Percentiles rank a stretch among this genome's conserved stretches.
These are phyloP conservation scores for Vanrija sp. DNA, from an alignment of 1,284 basidiomycete genomes.

Conservation along the genomic window DNA sequence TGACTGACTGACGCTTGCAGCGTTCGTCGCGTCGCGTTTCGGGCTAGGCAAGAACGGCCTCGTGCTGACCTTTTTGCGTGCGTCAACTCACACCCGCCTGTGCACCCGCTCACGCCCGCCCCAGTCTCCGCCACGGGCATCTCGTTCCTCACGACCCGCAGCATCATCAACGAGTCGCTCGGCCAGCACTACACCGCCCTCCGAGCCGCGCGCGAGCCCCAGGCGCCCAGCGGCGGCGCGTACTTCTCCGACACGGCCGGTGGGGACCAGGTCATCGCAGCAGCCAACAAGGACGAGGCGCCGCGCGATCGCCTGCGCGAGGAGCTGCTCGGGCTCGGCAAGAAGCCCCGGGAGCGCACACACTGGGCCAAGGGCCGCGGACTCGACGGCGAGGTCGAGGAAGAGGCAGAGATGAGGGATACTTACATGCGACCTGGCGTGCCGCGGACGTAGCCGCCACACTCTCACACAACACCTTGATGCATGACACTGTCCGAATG, in stretches of 20 bases:
- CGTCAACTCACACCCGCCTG: conserved; percentile 5
- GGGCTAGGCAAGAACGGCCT: conserved; percentile 21
- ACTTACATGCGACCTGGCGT: conserved; percentile 30
- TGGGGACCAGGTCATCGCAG: background rate
- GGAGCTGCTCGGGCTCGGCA: conserved; percentile 12
- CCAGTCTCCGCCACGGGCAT: conserved; percentile 28
- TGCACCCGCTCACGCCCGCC: background rate
- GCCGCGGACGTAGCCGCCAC: conserved; percentile 16
- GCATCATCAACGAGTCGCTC: conserved; percentile 18
- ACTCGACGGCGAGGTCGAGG: conserved; percentile 31
- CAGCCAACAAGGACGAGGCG: background rate
- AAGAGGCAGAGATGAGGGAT: conserved; percentile 36
- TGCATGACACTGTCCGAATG: too few species aligned
- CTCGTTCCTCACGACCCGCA: conserved; percentile 24
- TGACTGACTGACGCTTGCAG: conserved; percentile 8
- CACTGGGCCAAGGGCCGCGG: conserved; percentile 28
- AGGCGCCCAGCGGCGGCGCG: background rate
- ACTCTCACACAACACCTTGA: too few species aligned
- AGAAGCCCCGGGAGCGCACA: conserved; percentile 17
- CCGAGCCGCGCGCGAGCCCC: background rate
- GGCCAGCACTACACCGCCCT: conserved; percentile 8
- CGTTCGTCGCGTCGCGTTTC: conserved; percentile 10
- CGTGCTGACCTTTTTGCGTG: conserved; percentile 28
- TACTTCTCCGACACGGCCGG: background rate
- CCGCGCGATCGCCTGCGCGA: conserved; percentile 1